A percentile compares a stretch with the other conserved stretches of the same genome.
phyloP scores from a whole-genome alignment of 129 eudicot genomes.

The Dittrichia graveolens region DNA sequence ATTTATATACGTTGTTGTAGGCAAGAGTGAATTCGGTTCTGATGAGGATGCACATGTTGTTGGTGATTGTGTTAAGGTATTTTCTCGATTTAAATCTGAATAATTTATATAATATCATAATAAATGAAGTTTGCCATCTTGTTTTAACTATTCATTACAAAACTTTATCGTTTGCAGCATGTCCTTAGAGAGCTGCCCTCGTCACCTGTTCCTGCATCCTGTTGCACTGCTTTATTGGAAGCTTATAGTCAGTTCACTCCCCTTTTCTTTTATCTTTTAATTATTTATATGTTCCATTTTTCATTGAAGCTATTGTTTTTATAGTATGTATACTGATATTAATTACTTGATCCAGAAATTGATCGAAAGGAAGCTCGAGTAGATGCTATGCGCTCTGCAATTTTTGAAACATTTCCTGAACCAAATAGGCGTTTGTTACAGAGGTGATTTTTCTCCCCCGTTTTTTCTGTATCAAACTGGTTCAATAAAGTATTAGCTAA shows the following conservation, averaged over 20 bases:
- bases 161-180: constrained; percentile 58
- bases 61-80: constrained; percentile 98
- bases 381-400: constrained; percentile 80
- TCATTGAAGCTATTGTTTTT: background rate
- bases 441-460: constrained; percentile 46
- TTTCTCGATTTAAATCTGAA: constrained; percentile 9
- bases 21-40: constrained; percentile 77
- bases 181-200: constrained; percentile 99
- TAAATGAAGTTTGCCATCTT: background rate
- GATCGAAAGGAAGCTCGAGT: constrained; percentile 90
- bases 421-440: constrained; percentile 93
- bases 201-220: constrained; percentile 98
- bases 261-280: background rate
- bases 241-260: constrained; percentile 74
- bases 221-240: constrained; percentile 95
- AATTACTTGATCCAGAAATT: constrained; percentile 51
- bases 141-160: constrained; percentile 13
- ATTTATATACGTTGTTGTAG: constrained; percentile 42
- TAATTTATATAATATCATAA: background rate
- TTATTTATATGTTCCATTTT: background rate
- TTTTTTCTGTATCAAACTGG: background rate
- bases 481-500: background rate
- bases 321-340: constrained; percentile 16
- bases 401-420: constrained; percentile 92
- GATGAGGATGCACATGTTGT: constrained; percentile 98